A percentile compares a stretch with the other conserved stretches of the same genome.
These are phyloP conservation scores for Fonsecaea multimorphosa DNA, from an alignment of 2,329 filamentous ascomycete genomes.

Conservation along the genomic window DNA sequence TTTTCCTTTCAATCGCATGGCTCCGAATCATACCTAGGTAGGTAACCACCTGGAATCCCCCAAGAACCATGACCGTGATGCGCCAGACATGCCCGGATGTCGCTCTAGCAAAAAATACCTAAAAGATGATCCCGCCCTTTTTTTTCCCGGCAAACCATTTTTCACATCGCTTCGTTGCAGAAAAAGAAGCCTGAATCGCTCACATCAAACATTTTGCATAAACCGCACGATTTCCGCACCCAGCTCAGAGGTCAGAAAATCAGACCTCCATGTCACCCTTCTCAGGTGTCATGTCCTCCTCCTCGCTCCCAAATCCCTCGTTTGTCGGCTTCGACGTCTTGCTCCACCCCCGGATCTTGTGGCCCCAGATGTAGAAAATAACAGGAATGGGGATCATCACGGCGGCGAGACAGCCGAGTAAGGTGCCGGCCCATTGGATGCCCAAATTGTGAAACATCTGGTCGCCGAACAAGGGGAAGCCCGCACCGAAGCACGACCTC, in stretches of 20 bases:
- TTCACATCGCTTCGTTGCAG: not conserved
- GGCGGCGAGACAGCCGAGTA: slow-evolving; percentile 75
- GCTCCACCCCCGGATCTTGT: slow-evolving; percentile 61
- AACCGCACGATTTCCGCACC: not conserved
- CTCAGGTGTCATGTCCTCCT: not conserved
- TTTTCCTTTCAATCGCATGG: no score
- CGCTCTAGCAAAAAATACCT: no score
- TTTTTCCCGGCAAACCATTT: not conserved
- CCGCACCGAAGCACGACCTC: slow-evolving; percentile 42
- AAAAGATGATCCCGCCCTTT: no score
- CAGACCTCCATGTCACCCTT: slow-evolving; percentile 1
- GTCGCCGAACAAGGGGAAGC: slow-evolving; percentile 66
- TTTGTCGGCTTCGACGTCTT: not conserved
- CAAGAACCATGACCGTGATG: not conserved
- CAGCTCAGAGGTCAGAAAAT: not conserved
- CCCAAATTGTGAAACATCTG: slow-evolving; percentile 61
- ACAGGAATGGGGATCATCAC: slow-evolving; percentile 75
- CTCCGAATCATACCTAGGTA: no score
- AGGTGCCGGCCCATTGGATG: slow-evolving; percentile 75
- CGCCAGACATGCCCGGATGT: not conserved
- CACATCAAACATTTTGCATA: not conserved
- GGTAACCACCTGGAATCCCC: no score
- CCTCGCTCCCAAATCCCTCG: not conserved
- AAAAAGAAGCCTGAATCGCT: no score
- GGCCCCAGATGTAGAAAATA: slow-evolving; percentile 75